Conservation (phyloP, 768 basidiomycete species). For the Lanmaoa rubissima region DNA sequence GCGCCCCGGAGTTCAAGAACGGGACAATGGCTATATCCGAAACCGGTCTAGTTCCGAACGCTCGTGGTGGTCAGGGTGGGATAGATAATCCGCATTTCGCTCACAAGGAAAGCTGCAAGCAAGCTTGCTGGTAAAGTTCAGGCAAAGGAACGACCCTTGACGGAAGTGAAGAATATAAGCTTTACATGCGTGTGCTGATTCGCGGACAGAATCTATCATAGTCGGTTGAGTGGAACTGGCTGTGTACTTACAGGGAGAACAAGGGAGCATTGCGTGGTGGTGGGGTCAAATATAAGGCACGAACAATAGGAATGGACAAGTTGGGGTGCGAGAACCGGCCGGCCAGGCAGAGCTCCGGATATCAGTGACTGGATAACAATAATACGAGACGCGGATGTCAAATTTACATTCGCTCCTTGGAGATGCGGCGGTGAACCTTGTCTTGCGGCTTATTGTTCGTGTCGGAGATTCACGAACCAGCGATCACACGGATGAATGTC, state of each 20-base stretch:
- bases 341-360: slow-evolving; percentile 2
- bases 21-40: slow-evolving; percentile 36
- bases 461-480: slow-evolving; percentile 12
- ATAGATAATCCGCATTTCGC: slow-evolving; percentile 20
- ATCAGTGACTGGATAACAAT: slow-evolving; percentile 19
- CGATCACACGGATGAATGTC: slow-evolving; percentile 6
- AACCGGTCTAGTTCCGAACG: slow-evolving; percentile 36
- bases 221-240: background rate
- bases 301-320: slow-evolving; percentile 29
- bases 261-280: background rate
- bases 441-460: slow-evolving; percentile 27
- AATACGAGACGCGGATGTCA: slow-evolving; percentile 10
- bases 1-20: slow-evolving; percentile 19
- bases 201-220: slow-evolving; percentile 1
- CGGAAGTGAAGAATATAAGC: slow-evolving; percentile 18
- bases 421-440: slow-evolving; percentile 27
- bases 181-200: slow-evolving; percentile 11
- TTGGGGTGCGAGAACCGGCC: slow-evolving; percentile 13
- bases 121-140: slow-evolving; percentile 10
- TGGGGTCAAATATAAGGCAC: slow-evolving; percentile 10
- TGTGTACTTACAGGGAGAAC: slow-evolving; percentile 16
- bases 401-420: slow-evolving; percentile 31
- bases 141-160: slow-evolving; percentile 8
- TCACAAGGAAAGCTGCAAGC: slow-evolving; percentile 11
- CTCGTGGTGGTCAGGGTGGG: slow-evolving; percentile 9